Conservation (phyloP, 371 early-diverging fungal species). For the Mucor lusitanicus region DNA sequence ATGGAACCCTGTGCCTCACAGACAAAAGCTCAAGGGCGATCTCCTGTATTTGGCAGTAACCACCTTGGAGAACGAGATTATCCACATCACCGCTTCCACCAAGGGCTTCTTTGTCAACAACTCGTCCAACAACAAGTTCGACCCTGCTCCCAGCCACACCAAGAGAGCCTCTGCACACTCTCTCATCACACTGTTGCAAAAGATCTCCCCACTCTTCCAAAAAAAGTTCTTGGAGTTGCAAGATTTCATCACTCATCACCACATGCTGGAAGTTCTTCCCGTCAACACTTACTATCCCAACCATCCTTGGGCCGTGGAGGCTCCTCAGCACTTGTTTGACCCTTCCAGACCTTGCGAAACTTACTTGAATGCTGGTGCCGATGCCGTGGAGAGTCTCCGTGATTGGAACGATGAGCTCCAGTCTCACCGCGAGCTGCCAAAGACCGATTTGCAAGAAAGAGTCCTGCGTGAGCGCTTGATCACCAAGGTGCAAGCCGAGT, state of each 20-base stretch:
- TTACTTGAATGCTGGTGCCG: constrained; percentile 64
- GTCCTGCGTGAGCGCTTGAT: constrained; percentile 84
- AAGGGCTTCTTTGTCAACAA: constrained; percentile 88
- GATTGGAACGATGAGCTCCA: constrained; percentile 98
- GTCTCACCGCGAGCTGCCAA: constrained; percentile 84
- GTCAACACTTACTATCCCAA: constrained; percentile 66
- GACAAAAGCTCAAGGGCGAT: constrained; percentile 79
- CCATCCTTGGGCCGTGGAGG: constrained; percentile 83
- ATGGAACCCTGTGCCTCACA: constrained; percentile 91
- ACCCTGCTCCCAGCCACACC: constrained; percentile 59
- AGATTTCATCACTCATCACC: constrained; percentile 65
- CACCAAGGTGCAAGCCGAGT: constrained; percentile 85
- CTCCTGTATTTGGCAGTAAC: constrained; percentile 81
- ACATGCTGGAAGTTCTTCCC: constrained; percentile 82
- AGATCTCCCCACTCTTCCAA: constrained; percentile 72
- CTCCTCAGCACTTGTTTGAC: constrained; percentile 60
- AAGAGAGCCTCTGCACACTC: constrained; percentile 65
- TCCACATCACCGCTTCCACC: constrained; percentile 85
- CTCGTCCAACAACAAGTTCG: constrained; percentile 74
- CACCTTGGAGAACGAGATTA: constrained; percentile 80
- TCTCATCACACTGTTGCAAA: constrained; percentile 68
- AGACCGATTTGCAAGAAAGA: constrained; percentile 77
- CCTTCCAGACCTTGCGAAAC: constrained; percentile 70
- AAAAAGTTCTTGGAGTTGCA: constrained; percentile 70
- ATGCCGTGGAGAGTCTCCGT: constrained; percentile 75